Evolutionary conservation across 768 basidiomycete species (phyloP), one percentile per base, ranked within the genome.

Genomic region (Boletus reticuloceps): DNA sequence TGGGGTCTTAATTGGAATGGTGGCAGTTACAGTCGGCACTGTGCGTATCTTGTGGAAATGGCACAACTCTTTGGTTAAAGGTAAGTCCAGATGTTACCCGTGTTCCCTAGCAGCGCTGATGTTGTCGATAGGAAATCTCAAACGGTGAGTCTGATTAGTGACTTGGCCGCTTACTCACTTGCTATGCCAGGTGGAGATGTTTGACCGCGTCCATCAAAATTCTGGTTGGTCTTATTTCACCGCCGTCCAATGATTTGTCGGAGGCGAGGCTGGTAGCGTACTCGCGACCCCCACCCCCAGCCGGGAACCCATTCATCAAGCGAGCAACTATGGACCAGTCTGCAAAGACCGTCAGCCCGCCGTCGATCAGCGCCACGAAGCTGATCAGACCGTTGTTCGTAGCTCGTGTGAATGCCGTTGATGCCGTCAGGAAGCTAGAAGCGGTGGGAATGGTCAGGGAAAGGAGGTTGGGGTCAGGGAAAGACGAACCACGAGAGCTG

Each of bases 31-130:
- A 27, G 63, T 65, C 16, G 50, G 58, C 5, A 66, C 71, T 11
- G 65, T 74, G 7, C 71, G 69, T 58, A 41, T 75, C 17, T 62
- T 82, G 10, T 68, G 75, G 17, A 72, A 69, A 46, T 82, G 79
- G 79, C 81, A 83, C 59, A 74, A 72, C 37, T 49, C 69, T 29
- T 69, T 82, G 40, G 69, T 79, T 14, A 64, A 64, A 59, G 64
- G 77, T 77, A 48, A 58, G 66, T 67, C 39, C 16, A 43, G 6
- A 32, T 41, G 14, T 40, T 17, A 20, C 16, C 43, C 11, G 22
- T 19, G 12, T 22, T 22, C 2, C 29, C 17, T 36, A 3, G 10
- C 47, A 36, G 32, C 4, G 19, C 41, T 31, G 22, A 53, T 37
- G 16, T 4, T 19, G 8, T 38, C 20, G 14, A 51, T 20, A 64